A percentile compares a stretch with the other conserved stretches of the same genome.
Conservation (phyloP, 768 basidiomycete species). For the Termitomyces sp. region DNA sequence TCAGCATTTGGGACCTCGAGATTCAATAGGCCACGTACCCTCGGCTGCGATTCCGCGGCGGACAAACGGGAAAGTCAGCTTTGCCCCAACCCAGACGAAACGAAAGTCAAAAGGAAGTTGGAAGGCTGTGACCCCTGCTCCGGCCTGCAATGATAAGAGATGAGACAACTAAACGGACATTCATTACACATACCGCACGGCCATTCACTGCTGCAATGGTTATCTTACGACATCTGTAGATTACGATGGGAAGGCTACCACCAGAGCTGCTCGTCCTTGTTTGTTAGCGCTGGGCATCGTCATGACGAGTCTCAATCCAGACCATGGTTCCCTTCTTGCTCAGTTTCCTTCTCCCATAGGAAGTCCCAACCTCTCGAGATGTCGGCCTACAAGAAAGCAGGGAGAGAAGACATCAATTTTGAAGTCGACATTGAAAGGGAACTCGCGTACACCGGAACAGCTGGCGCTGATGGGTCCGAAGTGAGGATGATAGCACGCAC, state of each 20-base stretch:
- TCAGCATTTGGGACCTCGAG: background rate
- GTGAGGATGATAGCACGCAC: conserved; percentile 47
- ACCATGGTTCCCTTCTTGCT: conserved; percentile 45
- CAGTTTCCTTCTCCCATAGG: conserved; percentile 32
- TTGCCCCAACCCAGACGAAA: conserved; percentile 41
- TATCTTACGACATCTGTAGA: conserved; percentile 50
- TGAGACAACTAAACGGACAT: background rate
- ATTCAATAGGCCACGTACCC: conserved; percentile 22
- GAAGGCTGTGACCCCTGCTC: conserved; percentile 35
- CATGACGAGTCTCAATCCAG: conserved; percentile 5
- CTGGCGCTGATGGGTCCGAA: conserved; percentile 43
- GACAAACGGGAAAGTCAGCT: conserved; percentile 37
- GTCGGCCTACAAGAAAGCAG: conserved; percentile 33
- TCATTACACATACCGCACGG: conserved; percentile 29
- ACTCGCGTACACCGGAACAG: conserved; percentile 46
- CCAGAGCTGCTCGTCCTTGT: conserved; percentile 30
- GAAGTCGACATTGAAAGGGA: background rate
- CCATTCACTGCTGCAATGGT: conserved; percentile 47
- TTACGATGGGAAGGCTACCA: conserved; percentile 38
- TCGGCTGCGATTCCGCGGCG: conserved; percentile 39
- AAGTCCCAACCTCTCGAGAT: conserved; percentile 40
- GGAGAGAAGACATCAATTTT: background rate
- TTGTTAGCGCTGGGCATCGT: background rate
- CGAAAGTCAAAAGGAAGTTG: conserved; percentile 44
- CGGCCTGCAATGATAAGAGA: conserved; percentile 23